These are phyloP conservation scores for Melocanna baccifera DNA, from an alignment of 176 grass and related monocot species.

Conservation along the genomic window DNA sequence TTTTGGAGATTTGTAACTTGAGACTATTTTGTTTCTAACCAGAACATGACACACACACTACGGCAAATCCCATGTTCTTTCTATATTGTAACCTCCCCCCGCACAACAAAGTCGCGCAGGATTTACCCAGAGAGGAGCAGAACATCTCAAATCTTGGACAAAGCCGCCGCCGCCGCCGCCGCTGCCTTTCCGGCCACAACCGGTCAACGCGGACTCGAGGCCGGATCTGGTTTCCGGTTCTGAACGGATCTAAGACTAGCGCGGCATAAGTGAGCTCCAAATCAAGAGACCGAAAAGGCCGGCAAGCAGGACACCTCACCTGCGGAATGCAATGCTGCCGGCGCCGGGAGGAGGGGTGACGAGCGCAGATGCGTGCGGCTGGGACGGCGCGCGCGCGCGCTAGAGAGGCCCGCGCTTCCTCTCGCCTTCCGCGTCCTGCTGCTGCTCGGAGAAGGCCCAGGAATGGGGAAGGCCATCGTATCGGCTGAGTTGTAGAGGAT, in stretches of 20 bases:
- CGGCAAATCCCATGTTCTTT: background rate
- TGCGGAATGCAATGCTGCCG: background rate
- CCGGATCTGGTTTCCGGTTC: background rate
- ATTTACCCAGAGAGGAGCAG: background rate
- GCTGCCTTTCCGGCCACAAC: background rate
- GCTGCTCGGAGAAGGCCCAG: background rate
- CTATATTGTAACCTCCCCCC: background rate
- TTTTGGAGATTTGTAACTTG: background rate
- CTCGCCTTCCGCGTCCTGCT: background rate
- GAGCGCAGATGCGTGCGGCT: background rate
- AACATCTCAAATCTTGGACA: background rate
- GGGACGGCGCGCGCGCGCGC: background rate
- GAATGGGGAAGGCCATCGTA: no score
- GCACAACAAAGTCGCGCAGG: background rate
- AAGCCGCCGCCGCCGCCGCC: background rate
- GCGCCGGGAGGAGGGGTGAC: background rate
- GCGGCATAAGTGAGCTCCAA: background rate
- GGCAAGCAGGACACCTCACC: background rate
- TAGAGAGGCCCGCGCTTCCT: background rate
- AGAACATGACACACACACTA: background rate
- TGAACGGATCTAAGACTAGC: conserved; percentile 23
- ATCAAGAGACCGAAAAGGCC: background rate
- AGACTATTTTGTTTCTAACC: background rate
- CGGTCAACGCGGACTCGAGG: conserved; percentile 10
- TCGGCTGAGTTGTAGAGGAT: background rate